A percentile compares a stretch with the other conserved stretches of the same genome.
Evolutionary conservation across 2,329 filamentous ascomycete species (phyloP).

Genomic region (Trichoderma atrobrunneum): DNA sequence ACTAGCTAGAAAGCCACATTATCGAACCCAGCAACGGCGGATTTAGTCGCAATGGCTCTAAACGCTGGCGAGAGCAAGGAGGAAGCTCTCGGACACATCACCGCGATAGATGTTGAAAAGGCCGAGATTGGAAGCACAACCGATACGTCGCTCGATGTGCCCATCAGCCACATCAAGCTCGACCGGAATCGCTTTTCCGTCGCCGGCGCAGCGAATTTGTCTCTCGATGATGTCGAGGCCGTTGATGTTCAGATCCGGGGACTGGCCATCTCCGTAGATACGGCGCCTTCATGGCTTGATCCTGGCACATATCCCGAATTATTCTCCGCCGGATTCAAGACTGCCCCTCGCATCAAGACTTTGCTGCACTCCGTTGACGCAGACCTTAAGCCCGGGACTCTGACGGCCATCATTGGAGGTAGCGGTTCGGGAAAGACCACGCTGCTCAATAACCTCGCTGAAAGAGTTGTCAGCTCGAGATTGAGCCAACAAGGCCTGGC

Average conservation of each 20-base stretch:
- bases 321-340: slow-evolving; percentile 38
- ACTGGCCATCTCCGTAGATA: slow-evolving; percentile 56
- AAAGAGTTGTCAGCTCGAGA: slow-evolving; percentile 59
- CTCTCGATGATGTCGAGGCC: slow-evolving; percentile 52
- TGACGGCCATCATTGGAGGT: slow-evolving; percentile 74
- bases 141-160: slow-evolving; percentile 30
- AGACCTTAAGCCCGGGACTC: slow-evolving; percentile 60
- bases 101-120: slow-evolving; percentile 30
- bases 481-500: slow-evolving; percentile 52
- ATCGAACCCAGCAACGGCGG: neutral
- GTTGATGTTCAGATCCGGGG: slow-evolving; percentile 54
- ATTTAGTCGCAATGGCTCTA: neutral
- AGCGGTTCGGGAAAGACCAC: slow-evolving; percentile 73
- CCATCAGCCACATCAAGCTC: slow-evolving; percentile 18
- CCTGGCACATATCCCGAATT: slow-evolving; percentile 46
- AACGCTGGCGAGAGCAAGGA: neutral
- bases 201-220: slow-evolving; percentile 38
- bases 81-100: neutral
- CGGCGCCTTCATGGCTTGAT: slow-evolving; percentile 52
- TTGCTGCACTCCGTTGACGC: slow-evolving; percentile 64
- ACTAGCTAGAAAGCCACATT: slow-evolving; percentile 1
- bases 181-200: slow-evolving; percentile 29
- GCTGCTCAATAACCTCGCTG: slow-evolving; percentile 67
- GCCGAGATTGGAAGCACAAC: slow-evolving; percentile 34
- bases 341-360: slow-evolving; percentile 41